Conservation (phyloP, 441 rosid genomes). For the Monsonia emarginata region DNA sequence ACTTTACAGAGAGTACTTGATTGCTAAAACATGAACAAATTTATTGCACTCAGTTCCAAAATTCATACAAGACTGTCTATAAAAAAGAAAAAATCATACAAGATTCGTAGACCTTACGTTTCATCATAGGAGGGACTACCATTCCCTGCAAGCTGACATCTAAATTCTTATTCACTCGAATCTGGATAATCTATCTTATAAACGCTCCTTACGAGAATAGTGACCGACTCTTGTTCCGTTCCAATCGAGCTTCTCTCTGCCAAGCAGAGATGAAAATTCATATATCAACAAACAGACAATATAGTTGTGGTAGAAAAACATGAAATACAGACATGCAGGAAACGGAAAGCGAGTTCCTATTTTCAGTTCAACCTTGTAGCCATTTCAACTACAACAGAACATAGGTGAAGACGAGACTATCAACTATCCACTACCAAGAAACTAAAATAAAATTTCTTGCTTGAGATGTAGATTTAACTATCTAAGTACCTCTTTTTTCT, state of each 20-base stretch:
- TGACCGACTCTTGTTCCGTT: constrained; percentile 67
- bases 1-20: too few relatives aligned
- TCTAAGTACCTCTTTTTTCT: constrained; percentile 72
- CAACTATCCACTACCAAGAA: too few relatives aligned
- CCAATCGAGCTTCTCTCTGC: constrained; percentile 92
- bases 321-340: not conserved
- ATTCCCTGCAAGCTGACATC: constrained; percentile 2
- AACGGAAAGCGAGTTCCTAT: not conserved
- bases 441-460: not conserved
- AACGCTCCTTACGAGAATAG: constrained; percentile 42
- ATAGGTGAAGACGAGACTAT: too few relatives aligned
- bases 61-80: not conserved
- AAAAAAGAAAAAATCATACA: not conserved
- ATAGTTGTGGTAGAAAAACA: too few relatives aligned
- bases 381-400: not conserved
- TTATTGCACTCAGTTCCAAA: not conserved
- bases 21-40: too few relatives aligned
- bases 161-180: not conserved
- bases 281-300: too few relatives aligned
- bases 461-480: not conserved
- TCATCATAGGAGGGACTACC: too few relatives aligned
- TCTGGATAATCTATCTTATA: too few relatives aligned
- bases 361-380: not conserved
- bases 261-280: constrained; percentile 11
- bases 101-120: not conserved